phyloP scores from a whole-genome alignment of 371 early-diverging fungal species.

The Mortierella sp. region DNA sequence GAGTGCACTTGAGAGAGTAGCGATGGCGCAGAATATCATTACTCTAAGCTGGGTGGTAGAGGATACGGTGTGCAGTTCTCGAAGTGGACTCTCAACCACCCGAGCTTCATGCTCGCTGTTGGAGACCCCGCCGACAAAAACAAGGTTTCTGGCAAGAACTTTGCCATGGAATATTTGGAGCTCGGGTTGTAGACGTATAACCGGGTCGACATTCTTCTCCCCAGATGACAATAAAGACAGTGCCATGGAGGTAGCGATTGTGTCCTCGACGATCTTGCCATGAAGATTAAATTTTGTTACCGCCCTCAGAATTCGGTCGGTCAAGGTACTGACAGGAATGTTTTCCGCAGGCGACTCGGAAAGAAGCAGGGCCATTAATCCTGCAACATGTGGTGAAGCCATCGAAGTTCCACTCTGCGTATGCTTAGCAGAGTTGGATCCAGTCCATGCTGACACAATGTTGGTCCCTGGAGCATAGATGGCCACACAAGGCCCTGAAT shows the following conservation, averaged over 20 bases:
- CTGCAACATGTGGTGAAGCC: slow-evolving; percentile 81
- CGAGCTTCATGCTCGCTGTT: neutral
- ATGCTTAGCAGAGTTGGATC: slow-evolving; percentile 51
- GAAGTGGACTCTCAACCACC: slow-evolving; percentile 18
- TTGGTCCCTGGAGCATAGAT: slow-evolving; percentile 80
- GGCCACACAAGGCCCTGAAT: slow-evolving; percentile 81
- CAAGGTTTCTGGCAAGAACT: slow-evolving; percentile 30
- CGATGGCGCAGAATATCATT: too few relatives aligned
- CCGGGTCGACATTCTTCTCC: neutral
- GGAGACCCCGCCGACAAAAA: slow-evolving; percentile 22
- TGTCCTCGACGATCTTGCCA: slow-evolving; percentile 15
- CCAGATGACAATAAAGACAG: slow-evolving; percentile 5
- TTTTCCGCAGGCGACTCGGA: slow-evolving; percentile 33
- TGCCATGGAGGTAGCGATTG: neutral
- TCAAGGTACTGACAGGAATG: slow-evolving; percentile 15
- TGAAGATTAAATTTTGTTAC: slow-evolving; percentile 35
- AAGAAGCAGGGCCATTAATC: slow-evolving; percentile 41
- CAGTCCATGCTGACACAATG: slow-evolving; percentile 76
- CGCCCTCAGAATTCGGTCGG: slow-evolving; percentile 17
- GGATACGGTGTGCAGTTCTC: slow-evolving; percentile 1
- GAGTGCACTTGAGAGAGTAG: too few relatives aligned
- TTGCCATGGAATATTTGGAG: slow-evolving; percentile 18
- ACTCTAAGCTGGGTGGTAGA: neutral
- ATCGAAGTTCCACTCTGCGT: slow-evolving; percentile 85
- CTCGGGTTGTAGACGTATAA: neutral